Evolutionary conservation across 2,329 filamentous ascomycete species (phyloP).

Genomic region (Leptographium galeiforme): DNA sequence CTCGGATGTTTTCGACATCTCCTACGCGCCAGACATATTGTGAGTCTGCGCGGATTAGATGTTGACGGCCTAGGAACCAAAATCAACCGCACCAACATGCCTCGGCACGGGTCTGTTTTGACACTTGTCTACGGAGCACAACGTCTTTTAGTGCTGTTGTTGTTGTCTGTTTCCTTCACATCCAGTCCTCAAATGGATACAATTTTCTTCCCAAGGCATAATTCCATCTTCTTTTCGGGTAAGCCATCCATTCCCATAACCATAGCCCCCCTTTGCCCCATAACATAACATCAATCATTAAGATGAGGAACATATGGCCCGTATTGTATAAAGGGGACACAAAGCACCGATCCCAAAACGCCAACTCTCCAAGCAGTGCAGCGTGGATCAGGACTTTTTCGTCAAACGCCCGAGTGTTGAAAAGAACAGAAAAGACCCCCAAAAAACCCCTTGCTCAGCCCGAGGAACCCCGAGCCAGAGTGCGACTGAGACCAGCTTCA

Average conservation of each 20-base stretch:
- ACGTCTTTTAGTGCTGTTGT: no score
- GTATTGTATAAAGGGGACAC: not conserved
- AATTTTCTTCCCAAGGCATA: not conserved
- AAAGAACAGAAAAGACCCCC: not conserved
- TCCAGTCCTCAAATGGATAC: not conserved
- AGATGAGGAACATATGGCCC: not conserved
- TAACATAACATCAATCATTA: not conserved
- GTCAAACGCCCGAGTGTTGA: not conserved
- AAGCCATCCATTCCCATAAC: not conserved
- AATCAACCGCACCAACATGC: no score
- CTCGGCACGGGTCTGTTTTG: no score
- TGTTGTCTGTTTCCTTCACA: no score
- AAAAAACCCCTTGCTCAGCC: not conserved
- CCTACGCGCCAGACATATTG: no score
- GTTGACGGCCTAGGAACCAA: no score
- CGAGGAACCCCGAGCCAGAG: constrained; percentile 10
- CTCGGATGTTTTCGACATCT: not conserved
- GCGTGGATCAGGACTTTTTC: not conserved
- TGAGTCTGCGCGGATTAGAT: no score
- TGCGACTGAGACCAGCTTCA: constrained; percentile 52
- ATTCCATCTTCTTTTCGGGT: not conserved
- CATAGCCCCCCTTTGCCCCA: not conserved
- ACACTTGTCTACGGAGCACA: no score
- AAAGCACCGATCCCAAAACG: not conserved
- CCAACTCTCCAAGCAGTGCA: not conserved